phyloP scores from a whole-genome alignment of 2,329 filamentous ascomycete species.

The Diaporthe australafricana region DNA sequence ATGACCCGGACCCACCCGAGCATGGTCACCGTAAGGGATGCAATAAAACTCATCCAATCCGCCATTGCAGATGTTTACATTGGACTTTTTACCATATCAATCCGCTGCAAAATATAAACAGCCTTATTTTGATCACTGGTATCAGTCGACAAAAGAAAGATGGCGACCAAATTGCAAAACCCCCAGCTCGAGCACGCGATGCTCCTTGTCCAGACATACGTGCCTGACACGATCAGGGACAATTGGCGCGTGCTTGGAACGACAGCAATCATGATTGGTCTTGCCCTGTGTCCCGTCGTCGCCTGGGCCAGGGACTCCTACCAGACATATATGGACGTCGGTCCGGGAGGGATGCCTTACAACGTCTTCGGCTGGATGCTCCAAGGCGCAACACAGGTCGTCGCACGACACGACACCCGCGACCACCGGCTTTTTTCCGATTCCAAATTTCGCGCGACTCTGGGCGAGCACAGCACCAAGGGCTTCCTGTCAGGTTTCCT shows the following conservation, averaged over 20 bases:
- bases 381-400: conserved; percentile 46
- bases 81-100: neutral
- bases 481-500: conserved; percentile 41
- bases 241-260: conserved; percentile 33
- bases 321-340: conserved; percentile 53
- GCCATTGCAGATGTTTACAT: fast-evolving
- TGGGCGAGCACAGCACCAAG: conserved; percentile 42
- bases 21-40: neutral
- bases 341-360: conserved; percentile 56
- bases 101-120: no score
- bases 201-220: conserved; percentile 26
- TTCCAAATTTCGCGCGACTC: conserved; percentile 38
- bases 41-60: conserved; percentile 1
- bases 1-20: conserved; percentile 23
- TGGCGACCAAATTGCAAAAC: conserved; percentile 12
- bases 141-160: neutral
- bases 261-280: conserved; percentile 30
- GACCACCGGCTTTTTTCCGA: conserved; percentile 44
- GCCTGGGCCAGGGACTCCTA: conserved; percentile 48
- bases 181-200: conserved; percentile 28
- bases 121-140: neutral
- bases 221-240: conserved; percentile 27
- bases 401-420: conserved; percentile 50
- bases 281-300: conserved; percentile 32
- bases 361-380: conserved; percentile 55